Conservation (phyloP, 2,329 filamentous ascomycete species). For the Rutstroemia sp. region DNA sequence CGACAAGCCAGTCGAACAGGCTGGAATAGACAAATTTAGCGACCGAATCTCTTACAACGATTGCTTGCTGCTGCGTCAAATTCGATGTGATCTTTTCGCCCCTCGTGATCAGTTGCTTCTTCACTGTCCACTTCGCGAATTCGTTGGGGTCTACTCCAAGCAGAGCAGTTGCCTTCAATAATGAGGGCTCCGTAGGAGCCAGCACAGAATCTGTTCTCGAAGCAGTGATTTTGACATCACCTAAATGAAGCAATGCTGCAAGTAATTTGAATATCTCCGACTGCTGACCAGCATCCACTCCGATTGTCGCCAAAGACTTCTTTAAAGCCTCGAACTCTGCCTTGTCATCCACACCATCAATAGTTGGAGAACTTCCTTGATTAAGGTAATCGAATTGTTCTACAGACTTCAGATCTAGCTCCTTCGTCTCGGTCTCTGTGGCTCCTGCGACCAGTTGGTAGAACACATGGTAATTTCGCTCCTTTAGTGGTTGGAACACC, state of each 20-base stretch:
- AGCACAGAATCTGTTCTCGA: conserved; percentile 84
- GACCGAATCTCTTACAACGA: conserved; percentile 92
- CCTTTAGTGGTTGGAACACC: conserved; percentile 94
- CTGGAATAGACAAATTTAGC: conserved; percentile 99
- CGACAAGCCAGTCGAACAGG: conserved; percentile 98
- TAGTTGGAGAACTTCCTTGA: conserved; percentile 83
- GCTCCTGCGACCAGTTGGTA: conserved; percentile 94
- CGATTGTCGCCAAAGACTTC: conserved; percentile 80
- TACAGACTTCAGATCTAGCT: conserved; percentile 69
- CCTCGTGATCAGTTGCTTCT: conserved; percentile 94
- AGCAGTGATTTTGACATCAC: conserved; percentile 92
- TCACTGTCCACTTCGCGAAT: conserved; percentile 97
- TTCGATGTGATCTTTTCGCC: conserved; percentile 98
- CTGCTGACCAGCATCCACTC: conserved; percentile 68
- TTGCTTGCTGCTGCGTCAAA: conserved; percentile 84
- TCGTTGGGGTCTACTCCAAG: conserved; percentile 79
- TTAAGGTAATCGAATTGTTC: conserved; percentile 96
- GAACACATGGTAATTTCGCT: conserved; percentile 98
- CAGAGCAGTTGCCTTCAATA: conserved; percentile 74
- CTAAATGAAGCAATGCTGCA: conserved; percentile 85
- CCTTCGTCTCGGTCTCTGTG: conserved; percentile 73
- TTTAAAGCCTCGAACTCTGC: conserved; percentile 87
- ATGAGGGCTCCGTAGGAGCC: conserved; percentile 69
- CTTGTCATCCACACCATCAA: conserved; percentile 93
- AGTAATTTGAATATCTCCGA: conserved; percentile 82